Evolutionary conservation across 2,329 filamentous ascomycete species (phyloP).

Genomic region (Paraphoma sp.): DNA sequence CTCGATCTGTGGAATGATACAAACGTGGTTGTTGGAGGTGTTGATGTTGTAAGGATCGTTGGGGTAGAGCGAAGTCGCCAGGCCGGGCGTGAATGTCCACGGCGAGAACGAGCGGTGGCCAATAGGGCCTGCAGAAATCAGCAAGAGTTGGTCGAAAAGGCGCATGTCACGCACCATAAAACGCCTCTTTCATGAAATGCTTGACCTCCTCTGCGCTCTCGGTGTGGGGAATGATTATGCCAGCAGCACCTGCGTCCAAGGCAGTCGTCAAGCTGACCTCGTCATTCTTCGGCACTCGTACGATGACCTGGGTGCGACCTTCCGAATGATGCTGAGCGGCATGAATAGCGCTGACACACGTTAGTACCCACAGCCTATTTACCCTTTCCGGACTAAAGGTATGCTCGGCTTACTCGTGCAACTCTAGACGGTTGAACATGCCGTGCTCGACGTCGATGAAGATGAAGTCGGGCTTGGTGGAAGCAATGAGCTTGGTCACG

Average conservation of each 20-base stretch:
- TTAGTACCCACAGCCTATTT: not conserved
- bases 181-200: constrained; percentile 30
- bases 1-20: constrained; percentile 36
- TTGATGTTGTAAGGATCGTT: constrained; percentile 31
- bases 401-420: constrained; percentile 27
- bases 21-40: constrained; percentile 33
- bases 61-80: constrained; percentile 25
- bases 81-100: constrained; percentile 31
- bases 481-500: constrained; percentile 34
- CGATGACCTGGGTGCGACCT: constrained; percentile 28
- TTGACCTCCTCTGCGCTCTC: constrained; percentile 33
- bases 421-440: constrained; percentile 32
- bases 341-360: constrained; percentile 26
- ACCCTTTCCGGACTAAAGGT: not conserved
- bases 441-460: constrained; percentile 38
- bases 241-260: constrained; percentile 32
- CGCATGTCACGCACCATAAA: constrained; percentile 14
- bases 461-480: constrained; percentile 35
- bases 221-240: constrained; percentile 30
- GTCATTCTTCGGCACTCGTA: constrained; percentile 33
- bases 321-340: constrained; percentile 36
- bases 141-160: not conserved
- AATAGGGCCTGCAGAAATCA: constrained; percentile 13
- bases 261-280: constrained; percentile 29
- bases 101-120: constrained; percentile 36